phyloP scores from a whole-genome alignment of 2,329 filamentous ascomycete genomes.

The Ploettnerulaceae sp. region DNA sequence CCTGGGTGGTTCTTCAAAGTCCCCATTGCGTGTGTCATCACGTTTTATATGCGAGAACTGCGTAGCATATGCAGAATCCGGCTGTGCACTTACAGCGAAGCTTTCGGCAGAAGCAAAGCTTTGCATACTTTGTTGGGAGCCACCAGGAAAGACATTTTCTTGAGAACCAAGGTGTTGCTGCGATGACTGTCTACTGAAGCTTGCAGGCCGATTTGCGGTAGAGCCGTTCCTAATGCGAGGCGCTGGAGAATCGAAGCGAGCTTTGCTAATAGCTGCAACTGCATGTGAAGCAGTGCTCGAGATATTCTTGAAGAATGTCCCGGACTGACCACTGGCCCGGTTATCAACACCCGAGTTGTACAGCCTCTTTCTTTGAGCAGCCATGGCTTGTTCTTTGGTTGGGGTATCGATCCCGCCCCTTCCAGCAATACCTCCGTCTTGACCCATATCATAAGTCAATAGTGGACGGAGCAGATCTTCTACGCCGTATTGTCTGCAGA shows the following conservation, averaged over 20 bases:
- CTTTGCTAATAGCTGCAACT: conserved; percentile 94
- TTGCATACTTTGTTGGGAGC: conserved; percentile 78
- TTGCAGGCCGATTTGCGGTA: conserved; percentile 60
- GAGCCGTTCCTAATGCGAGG: conserved; percentile 52
- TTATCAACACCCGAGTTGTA: conserved; percentile 73
- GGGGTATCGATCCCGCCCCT: conserved; percentile 83
- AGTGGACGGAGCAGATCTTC: conserved; percentile 71
- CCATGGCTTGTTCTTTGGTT: conserved; percentile 98
- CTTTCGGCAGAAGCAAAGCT: conserved; percentile 71
- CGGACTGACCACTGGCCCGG: conserved; percentile 61
- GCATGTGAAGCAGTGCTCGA: conserved; percentile 89
- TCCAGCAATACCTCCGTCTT: conserved; percentile 66
- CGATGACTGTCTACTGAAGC: conserved; percentile 68
- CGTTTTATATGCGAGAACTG: conserved; percentile 42
- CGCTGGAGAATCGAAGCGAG: conserved; percentile 82
- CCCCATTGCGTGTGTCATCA: conserved; percentile 39
- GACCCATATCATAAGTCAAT: conserved; percentile 74
- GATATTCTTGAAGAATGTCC: conserved; percentile 96
- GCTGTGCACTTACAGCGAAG: conserved; percentile 51
- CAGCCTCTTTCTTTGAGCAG: conserved; percentile 84
- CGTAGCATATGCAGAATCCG: conserved; percentile 65
- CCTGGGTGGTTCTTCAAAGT: conserved; percentile 69
- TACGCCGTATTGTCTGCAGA: conserved; percentile 76
- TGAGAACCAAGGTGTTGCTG: conserved; percentile 59
- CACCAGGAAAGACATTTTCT: conserved; percentile 60